A percentile compares a stretch with the other conserved stretches of the same genome.
Evolutionary conservation across 306 rosid genomes (phyloP).

Genomic region (Quercus aquifolioides): DNA sequence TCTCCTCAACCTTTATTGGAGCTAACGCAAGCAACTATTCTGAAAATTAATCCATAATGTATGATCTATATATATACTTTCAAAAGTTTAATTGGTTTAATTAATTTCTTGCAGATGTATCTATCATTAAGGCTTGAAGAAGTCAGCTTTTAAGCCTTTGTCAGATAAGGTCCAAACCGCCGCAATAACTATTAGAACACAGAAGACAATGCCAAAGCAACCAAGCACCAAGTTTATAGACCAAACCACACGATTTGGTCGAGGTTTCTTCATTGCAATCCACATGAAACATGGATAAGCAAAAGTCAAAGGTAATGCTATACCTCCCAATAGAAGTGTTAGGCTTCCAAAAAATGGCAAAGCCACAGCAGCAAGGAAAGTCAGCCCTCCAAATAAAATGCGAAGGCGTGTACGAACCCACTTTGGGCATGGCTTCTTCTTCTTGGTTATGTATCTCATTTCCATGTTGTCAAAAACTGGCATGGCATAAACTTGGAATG

Average conservation of each 20-base stretch:
- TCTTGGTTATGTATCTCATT: constrained; percentile 31
- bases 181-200: constrained; percentile 42
- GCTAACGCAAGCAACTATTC: neutral
- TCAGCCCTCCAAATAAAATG: constrained; percentile 52
- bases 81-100: neutral
- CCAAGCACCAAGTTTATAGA: constrained; percentile 46
- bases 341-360: constrained; percentile 60
- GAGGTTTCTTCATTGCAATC: constrained; percentile 54
- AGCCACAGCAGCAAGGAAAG: constrained; percentile 43
- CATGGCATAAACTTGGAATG: constrained; percentile 69
- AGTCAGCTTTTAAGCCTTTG: constrained; percentile 45
- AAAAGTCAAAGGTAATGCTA: constrained; percentile 58
- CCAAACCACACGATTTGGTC: constrained; percentile 25
- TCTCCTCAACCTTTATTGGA: neutral
- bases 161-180: constrained; percentile 38
- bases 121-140: constrained; percentile 47
- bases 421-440: constrained; percentile 39
- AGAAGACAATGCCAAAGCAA: constrained; percentile 44
- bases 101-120: neutral
- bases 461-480: constrained; percentile 62
- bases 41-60: too few species aligned
- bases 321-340: constrained; percentile 43
- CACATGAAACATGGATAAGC: constrained; percentile 87
- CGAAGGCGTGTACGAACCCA: constrained; percentile 31
- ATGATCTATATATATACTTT: neutral